phyloP scores from a whole-genome alignment of 73 alveolate genomes.

The Tetrahymena malaccensis region DNA sequence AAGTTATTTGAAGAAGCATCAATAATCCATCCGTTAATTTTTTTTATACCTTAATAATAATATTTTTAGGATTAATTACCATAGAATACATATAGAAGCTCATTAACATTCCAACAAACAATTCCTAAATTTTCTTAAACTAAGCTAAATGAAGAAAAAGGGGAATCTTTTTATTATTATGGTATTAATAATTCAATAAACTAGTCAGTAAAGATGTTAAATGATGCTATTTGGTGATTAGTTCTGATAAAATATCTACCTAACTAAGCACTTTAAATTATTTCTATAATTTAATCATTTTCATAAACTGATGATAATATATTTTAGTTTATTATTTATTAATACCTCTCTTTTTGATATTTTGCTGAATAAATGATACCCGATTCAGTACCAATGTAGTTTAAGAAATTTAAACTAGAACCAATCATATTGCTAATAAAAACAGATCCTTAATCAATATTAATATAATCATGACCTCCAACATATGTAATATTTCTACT shows the following conservation, averaged over 20 bases:
- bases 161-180: neutral
- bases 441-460: too few species aligned
- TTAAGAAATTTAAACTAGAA: neutral
- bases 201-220: neutral
- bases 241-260: neutral
- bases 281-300: neutral
- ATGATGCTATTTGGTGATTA: neutral
- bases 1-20: too few species aligned
- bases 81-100: neutral
- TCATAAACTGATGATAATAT: neutral
- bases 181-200: neutral
- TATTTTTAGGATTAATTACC: neutral
- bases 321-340: too few species aligned
- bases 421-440: too few species aligned
- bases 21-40: neutral
- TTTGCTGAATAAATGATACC: neutral
- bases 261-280: neutral
- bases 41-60: neutral
- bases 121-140: neutral
- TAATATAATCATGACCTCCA: neutral
- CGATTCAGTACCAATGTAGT: neutral
- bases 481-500: neutral
- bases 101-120: neutral
- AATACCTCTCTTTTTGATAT: neutral
- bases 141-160: neutral